phyloP scores from a whole-genome alignment of 768 basidiomycete genomes.

The Boletus rubroflammeus region DNA sequence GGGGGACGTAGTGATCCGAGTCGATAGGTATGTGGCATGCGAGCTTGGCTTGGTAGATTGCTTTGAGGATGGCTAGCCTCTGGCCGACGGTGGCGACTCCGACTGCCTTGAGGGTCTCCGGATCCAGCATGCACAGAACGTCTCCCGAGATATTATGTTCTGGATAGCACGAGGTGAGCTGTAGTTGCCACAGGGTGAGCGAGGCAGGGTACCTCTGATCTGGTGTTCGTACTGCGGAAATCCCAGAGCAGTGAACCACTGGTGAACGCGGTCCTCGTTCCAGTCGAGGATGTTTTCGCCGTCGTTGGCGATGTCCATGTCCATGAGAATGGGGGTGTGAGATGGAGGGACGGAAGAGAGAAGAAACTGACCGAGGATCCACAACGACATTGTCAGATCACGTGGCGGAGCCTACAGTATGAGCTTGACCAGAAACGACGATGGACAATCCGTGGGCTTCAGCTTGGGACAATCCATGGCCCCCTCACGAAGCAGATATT shows the following conservation, averaged over 20 bases:
- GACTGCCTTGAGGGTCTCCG: slow-evolving; percentile 80
- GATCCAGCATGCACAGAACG: slow-evolving; percentile 76
- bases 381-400: slow-evolving; percentile 12
- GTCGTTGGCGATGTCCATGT: slow-evolving; percentile 29
- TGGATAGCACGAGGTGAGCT: slow-evolving; percentile 29
- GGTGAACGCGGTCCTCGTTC: slow-evolving; percentile 75
- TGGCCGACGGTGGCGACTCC: slow-evolving; percentile 92
- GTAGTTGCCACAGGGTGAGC: not conserved
- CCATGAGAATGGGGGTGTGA: slow-evolving; percentile 9
- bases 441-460: slow-evolving; percentile 72
- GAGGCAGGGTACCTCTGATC: slow-evolving; percentile 57
- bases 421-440: not conserved
- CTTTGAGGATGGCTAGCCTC: slow-evolving; percentile 85
- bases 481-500: not conserved
- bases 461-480: not conserved
- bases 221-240: slow-evolving; percentile 82
- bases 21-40: slow-evolving; percentile 80
- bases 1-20: slow-evolving; percentile 81
- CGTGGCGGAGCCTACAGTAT: slow-evolving; percentile 11
- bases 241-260: slow-evolving; percentile 74
- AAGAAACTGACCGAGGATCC: not conserved
- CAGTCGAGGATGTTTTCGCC: slow-evolving; percentile 51
- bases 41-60: slow-evolving; percentile 86
- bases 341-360: not conserved
- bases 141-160: slow-evolving; percentile 94